phyloP scores from a whole-genome alignment of 495 filamentous ascomycete species.

The Peziza echinospora region DNA sequence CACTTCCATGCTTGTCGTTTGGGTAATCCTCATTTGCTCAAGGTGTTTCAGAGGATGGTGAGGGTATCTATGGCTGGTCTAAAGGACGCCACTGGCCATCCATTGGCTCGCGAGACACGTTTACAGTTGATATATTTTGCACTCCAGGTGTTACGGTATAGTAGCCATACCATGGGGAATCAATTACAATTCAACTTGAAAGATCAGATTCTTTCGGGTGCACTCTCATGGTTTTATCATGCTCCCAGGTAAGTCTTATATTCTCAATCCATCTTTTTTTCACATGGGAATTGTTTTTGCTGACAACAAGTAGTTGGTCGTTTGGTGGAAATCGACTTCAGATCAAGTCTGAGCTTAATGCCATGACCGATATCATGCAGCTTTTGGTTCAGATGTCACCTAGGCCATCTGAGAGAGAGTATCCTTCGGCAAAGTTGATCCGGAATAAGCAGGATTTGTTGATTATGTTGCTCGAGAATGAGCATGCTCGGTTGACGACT shows the following conservation, averaged over 20 bases:
- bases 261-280: too few species aligned
- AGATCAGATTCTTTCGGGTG: conserved; percentile 67
- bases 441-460: conserved; percentile 64
- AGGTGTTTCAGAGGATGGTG: conserved; percentile 58
- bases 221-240: conserved; percentile 66
- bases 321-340: conserved; percentile 87
- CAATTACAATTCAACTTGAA: conserved; percentile 54
- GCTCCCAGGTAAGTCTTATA: conserved; percentile 34
- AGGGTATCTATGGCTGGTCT: conserved; percentile 51
- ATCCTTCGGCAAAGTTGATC: conserved; percentile 33
- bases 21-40: conserved; percentile 55
- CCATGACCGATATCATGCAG: conserved; percentile 53
- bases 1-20: conserved; percentile 82
- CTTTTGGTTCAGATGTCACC: conserved; percentile 32
- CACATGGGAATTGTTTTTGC: neutral
- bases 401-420: neutral
- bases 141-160: conserved; percentile 49
- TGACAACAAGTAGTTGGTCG: conserved; percentile 37
- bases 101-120: conserved; percentile 72
- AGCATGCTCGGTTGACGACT: conserved; percentile 59
- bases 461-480: conserved; percentile 57
- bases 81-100: conserved; percentile 47
- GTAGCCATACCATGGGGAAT: conserved; percentile 29
- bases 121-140: conserved; percentile 73
- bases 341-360: conserved; percentile 69